phyloP scores from a whole-genome alignment of 1,139 yeast species.

The Taphrina communis region DNA sequence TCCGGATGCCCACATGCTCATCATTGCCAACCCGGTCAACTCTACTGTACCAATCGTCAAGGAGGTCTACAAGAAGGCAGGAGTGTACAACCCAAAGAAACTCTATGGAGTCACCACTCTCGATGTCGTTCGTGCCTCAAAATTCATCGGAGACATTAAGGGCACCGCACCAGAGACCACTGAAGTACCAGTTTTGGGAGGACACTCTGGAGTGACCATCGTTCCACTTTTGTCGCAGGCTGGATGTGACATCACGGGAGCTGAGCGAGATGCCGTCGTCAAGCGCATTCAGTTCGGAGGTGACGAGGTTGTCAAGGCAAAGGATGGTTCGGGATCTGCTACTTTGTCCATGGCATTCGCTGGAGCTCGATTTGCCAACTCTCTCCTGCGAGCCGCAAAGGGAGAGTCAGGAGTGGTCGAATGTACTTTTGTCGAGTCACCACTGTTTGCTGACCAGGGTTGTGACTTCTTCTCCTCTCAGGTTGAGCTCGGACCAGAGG shows the following conservation, averaged over 20 bases:
- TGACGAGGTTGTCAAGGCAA: constrained; percentile 98
- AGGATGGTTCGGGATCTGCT: constrained; percentile 98
- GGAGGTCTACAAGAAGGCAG: constrained; percentile 84
- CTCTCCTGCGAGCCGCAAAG: constrained; percentile 62
- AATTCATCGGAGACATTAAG: constrained; percentile 80
- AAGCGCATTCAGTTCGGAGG: constrained; percentile 98
- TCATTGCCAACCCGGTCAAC: constrained; percentile 97
- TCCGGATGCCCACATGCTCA: constrained; percentile 85
- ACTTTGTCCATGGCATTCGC: constrained; percentile 99
- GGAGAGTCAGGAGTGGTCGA: constrained; percentile 60
- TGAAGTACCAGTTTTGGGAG: constrained; percentile 78
- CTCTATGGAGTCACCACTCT: constrained; percentile 97
- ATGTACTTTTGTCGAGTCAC: constrained; percentile 70
- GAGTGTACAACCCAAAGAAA: constrained; percentile 88
- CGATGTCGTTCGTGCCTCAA: constrained; percentile 90
- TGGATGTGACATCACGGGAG: constrained; percentile 58
- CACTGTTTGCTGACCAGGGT: constrained; percentile 80
- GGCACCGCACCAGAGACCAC: constrained; percentile 58
- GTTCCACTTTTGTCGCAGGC: constrained; percentile 89
- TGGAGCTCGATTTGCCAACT: constrained; percentile 64
- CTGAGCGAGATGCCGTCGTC: constrained; percentile 70
- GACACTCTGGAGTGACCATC: constrained; percentile 98
- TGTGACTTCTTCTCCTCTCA: constrained; percentile 93
- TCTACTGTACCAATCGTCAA: constrained; percentile 98
- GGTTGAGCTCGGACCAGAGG: constrained; percentile 75